Conservation (phyloP, 148 eudicot species). For the Vaccinium macrocarpon region DNA sequence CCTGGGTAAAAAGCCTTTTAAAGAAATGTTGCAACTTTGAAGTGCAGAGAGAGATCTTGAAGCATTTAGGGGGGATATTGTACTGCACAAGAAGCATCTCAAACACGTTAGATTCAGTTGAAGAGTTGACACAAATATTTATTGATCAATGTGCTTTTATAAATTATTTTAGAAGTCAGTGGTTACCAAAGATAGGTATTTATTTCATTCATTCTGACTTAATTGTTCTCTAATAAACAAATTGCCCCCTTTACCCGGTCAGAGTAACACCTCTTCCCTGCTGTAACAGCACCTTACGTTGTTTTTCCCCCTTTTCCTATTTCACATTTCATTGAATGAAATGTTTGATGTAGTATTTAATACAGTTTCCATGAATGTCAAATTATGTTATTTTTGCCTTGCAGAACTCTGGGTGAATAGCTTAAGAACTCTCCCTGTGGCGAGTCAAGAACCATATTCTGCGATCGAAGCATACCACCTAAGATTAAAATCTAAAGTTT, state of each 20-base stretch:
- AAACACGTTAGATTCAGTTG: constrained; percentile 19
- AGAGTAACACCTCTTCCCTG: background rate
- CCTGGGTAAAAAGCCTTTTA: constrained; percentile 27
- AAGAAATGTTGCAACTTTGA: constrained; percentile 32
- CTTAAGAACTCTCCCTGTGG: constrained; percentile 27
- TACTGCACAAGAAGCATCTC: constrained; percentile 28
- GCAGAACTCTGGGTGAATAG: constrained; percentile 29
- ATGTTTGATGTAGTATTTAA: background rate
- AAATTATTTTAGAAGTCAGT: constrained; percentile 23
- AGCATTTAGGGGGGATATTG: constrained; percentile 30
- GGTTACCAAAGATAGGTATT: constrained; percentile 35
- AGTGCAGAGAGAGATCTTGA: constrained; percentile 35
- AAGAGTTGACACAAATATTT: constrained; percentile 32
- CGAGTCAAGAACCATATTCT: constrained; percentile 28
- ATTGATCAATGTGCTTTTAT: constrained; percentile 30
- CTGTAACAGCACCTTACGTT: background rate
- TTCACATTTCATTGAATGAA: background rate
- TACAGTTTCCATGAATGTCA: background rate
- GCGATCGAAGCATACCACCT: constrained; percentile 34
- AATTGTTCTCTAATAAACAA: background rate
- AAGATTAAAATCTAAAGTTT: constrained; percentile 24
- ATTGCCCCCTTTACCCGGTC: background rate
- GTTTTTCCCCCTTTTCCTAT: background rate
- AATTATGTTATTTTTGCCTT: background rate
- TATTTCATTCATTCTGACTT: constrained; percentile 10